Conservation (phyloP, 2,329 filamentous ascomycete species). For the Xylaria polymorpha region DNA sequence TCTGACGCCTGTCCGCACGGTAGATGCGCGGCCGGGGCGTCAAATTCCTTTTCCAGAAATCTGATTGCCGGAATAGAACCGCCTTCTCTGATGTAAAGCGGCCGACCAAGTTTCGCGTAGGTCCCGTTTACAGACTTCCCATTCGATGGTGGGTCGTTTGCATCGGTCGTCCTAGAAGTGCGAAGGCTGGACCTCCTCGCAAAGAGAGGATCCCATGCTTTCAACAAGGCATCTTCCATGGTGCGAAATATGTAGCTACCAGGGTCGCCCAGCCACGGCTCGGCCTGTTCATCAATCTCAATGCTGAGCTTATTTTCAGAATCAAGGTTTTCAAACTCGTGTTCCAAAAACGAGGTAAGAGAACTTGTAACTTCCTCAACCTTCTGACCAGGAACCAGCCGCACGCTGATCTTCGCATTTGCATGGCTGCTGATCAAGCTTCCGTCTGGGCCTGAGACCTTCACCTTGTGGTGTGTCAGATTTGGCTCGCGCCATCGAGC, state of each 20-base stretch:
- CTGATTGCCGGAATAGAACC: slow-evolving; percentile 94
- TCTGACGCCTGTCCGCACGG: slow-evolving; percentile 97
- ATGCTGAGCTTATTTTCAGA: slow-evolving; percentile 85
- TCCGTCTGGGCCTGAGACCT: slow-evolving; percentile 90
- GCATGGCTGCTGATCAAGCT: slow-evolving; percentile 92
- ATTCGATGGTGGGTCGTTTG: slow-evolving; percentile 40
- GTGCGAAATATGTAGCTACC: slow-evolving; percentile 91
- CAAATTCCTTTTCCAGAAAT: slow-evolving; percentile 94
- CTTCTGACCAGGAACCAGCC: slow-evolving; percentile 93
- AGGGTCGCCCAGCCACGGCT: slow-evolving; percentile 95
- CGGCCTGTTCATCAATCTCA: slow-evolving; percentile 90
- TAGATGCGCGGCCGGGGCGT: slow-evolving; percentile 88
- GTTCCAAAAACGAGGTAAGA: slow-evolving; percentile 74
- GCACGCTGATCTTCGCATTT: slow-evolving; percentile 87
- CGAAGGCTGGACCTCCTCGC: slow-evolving; percentile 31
- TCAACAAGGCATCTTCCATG: slow-evolving; percentile 84
- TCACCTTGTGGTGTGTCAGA: slow-evolving; percentile 91
- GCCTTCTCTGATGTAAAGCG: slow-evolving; percentile 94
- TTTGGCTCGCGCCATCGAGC: slow-evolving; percentile 95
- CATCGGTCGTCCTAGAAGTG: slow-evolving; percentile 29
- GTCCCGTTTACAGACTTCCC: slow-evolving; percentile 16
- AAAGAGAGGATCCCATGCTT: slow-evolving; percentile 78
- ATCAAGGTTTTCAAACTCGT: slow-evolving; percentile 78
- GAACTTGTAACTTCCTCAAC: slow-evolving; percentile 78
- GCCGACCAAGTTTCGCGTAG: slow-evolving; percentile 64